A percentile compares a stretch with the other conserved stretches of the same genome.
Conservation (phyloP, 2,329 filamentous ascomycete species). For the Calonectria pseudoreteaudii region DNA sequence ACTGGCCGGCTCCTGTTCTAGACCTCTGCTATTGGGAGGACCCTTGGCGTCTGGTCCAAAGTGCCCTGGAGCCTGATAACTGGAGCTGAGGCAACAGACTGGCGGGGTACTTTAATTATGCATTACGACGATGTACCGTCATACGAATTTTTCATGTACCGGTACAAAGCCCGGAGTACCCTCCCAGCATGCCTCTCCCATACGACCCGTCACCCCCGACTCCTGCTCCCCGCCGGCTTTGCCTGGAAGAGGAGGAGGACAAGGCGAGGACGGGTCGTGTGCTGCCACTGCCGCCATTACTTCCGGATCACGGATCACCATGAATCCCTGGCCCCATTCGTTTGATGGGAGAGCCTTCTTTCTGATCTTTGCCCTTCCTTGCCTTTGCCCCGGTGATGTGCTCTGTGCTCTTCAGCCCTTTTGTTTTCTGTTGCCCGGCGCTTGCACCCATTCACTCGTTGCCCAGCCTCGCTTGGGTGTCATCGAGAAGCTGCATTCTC, state of each 20-base stretch:
- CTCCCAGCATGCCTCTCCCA: constrained; percentile 24
- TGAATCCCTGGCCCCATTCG: not conserved
- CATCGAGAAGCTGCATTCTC: constrained; percentile 20
- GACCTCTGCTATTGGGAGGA: constrained; percentile 30
- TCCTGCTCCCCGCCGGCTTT: constrained; percentile 16
- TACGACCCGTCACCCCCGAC: constrained; percentile 12
- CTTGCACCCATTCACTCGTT: constrained; percentile 8
- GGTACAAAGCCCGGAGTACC: constrained; percentile 47
- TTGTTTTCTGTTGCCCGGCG: constrained; percentile 3
- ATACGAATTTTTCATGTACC: constrained; percentile 49
- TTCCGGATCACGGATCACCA: not conserved
- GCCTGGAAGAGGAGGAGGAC: constrained; percentile 10
- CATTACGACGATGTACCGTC: constrained; percentile 52
- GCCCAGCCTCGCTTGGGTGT: constrained; percentile 26
- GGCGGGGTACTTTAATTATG: constrained; percentile 49
- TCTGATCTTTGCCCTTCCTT: not conserved
- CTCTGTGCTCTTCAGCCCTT: constrained; percentile 14
- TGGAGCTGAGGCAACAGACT: constrained; percentile 29
- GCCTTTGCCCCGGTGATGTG: constrained; percentile 8
- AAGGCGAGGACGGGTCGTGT: constrained; percentile 9
- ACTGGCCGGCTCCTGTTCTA: constrained; percentile 36
- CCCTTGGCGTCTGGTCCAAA: constrained; percentile 27
- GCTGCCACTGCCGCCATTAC: constrained; percentile 14
- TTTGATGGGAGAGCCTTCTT: not conserved
- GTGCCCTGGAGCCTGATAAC: constrained; percentile 28